Evolutionary conservation across 148 eudicot genomes (phyloP), one percentile per base, ranked within the genome.

Genomic region (Arbutus unedo): DNA sequence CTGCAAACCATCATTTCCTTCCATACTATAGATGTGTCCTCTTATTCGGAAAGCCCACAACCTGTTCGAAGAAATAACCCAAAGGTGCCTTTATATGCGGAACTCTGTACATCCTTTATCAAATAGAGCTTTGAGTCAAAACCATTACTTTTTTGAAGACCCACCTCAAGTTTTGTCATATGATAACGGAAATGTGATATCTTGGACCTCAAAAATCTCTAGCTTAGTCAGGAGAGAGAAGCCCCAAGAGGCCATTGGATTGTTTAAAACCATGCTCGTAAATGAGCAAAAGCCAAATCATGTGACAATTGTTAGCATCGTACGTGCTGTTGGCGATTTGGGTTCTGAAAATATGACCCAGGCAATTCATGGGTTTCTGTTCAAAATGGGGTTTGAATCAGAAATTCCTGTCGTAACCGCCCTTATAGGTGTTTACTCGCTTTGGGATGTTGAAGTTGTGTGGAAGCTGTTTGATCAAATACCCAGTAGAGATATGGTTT

Each of bases 171-270:
- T 79, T 76, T 56, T 31, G 38, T 31, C 7, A n/a, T 53, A 70
- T 77, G 75, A 85, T 78, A 74, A 85, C 67, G 84, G 81, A 51
- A 16, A 83, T 66, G 82, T 88, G 0, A 74, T 83, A 45, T 59
- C 79, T 70, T 90, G 93, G 95, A 88, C 93, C 2, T 85, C 91
- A 3, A 83, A 64, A 56, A 86, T 92, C 47, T 91, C 93, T 25
- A 49, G 82, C 72, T 86, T 90, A 79, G 89, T 88, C 56, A 82
- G 88, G 62, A 86, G 84, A 81, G 85, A 87, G 77, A 85, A 82
- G 80, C 86, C 90, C 5, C 38, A 44, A 72, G 89, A 90, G 18
- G 95, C 95, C 71, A 83, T 92, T 83, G 72, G 66, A 44, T 23
- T 82, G 85, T 92, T 91, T 83, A 92, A 85, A 70, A 11, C 78